Base-by-base conservation (phyloP, 345 rosid species). In the Gossypium stocksii region DNA sequence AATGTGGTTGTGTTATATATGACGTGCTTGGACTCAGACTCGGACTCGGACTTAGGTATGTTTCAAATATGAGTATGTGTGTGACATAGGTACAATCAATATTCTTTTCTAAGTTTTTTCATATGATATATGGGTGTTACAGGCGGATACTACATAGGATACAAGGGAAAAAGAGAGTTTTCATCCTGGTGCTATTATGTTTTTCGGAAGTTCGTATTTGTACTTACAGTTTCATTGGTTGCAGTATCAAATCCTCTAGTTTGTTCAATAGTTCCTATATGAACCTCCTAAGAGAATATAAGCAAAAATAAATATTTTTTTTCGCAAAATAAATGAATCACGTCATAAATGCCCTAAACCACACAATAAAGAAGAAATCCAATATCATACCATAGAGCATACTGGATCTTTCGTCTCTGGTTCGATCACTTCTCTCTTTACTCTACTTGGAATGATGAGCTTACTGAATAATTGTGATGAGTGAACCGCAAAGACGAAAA, bases 221-320 rank as follows among this genome's bases (percentile, higher is more conserved):
- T 74, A 76, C 80, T 73, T 74, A 86, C 79, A 84, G 83, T 73
- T 64, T 89, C 96, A 41, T 85, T 94, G 49, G 68, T 74, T 34
- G 75, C 74, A 20, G 79, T 58, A 22, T 87, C 94, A 45, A 86
- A 81, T 74, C 86, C 87, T 84, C 88, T 86, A 14, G 82, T 77
- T 68, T 88, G 89, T 77, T 90, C 92, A 34, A 73, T 57, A n/a
- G 65, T 51, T 80, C 79, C 86, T 85, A 79, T 88, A 73, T 73
- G 79, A 62, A 83, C 85, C 77, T 88, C 94, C 98, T 89, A 85
- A 27, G 59, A 20, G 7, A 72, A 70, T 59, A 63, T 25, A 54
- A 27, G 65, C 67, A 23, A 46, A 7, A 46, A 62, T 46, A 56
- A 7, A 1, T 2, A 34, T 34, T 34, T 9, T 7, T 29, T 34